Conservation (phyloP, 2,329 filamentous ascomycete species). For the Colletotrichum sp. region DNA sequence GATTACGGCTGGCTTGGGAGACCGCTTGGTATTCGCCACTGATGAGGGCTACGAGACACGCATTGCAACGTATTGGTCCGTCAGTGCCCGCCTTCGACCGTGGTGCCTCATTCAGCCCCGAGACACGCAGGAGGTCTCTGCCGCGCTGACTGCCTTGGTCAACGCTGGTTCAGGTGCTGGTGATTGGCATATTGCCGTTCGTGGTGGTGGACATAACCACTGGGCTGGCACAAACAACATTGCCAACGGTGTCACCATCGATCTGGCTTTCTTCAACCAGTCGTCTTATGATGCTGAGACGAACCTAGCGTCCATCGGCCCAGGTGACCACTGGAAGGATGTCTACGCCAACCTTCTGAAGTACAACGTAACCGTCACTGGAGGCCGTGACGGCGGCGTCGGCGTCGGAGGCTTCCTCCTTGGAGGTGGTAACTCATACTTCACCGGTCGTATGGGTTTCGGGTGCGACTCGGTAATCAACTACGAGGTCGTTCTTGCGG, state of each 20-base stretch:
- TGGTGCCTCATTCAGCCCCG: constrained; percentile 30
- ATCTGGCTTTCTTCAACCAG: constrained; percentile 35
- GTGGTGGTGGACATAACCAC: constrained; percentile 53
- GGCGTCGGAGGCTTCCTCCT: constrained; percentile 50
- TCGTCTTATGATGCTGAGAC: constrained; percentile 14
- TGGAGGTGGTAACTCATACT: constrained; percentile 55
- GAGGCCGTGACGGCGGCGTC: constrained; percentile 45
- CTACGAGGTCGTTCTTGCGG: constrained; percentile 50
- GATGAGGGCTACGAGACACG: constrained; percentile 11
- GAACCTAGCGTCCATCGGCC: constrained; percentile 9
- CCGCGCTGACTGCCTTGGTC: constrained; percentile 14
- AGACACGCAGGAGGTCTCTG: constrained; percentile 27
- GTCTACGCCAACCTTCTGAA: constrained; percentile 12
- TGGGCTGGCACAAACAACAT: constrained; percentile 47
- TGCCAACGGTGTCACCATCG: constrained; percentile 47
- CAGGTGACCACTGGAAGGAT: constrained; percentile 14
- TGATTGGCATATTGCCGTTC: constrained; percentile 48
- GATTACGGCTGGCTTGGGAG: not conserved
- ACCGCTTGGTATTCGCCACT: not conserved
- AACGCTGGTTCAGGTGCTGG: constrained; percentile 23
- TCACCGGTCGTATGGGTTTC: constrained; percentile 47
- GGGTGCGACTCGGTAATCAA: constrained; percentile 49
- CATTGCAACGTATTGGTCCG: constrained; percentile 22
- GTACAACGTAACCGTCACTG: constrained; percentile 39
- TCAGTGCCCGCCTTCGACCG: constrained; percentile 23